Evolutionary conservation across 345 rosid genomes (phyloP).

Genomic region (Nephelium lappaceum): DNA sequence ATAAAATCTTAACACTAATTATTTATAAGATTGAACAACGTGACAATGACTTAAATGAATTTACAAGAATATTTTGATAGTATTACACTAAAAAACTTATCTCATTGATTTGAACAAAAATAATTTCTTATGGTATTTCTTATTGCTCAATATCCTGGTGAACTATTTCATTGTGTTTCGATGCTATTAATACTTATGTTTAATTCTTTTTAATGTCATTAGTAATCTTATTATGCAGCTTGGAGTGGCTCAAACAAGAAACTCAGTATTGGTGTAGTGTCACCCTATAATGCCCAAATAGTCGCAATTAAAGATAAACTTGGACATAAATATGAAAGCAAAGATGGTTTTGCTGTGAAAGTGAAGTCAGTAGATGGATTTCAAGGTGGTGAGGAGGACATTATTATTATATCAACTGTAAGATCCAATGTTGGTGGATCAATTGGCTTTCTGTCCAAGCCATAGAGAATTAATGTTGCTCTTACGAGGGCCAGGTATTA

Average conservation of each 20-base stretch:
- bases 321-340: background rate
- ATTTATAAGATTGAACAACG: too few relatives aligned
- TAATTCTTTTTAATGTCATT: background rate
- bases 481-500: constrained; percentile 9
- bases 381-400: background rate
- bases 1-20: too few relatives aligned
- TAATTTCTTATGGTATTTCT: too few relatives aligned
- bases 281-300: constrained; percentile 3
- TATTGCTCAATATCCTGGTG: too few relatives aligned
- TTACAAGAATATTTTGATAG: too few relatives aligned
- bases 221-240: background rate
- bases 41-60: too few relatives aligned
- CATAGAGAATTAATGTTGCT: constrained; percentile 1
- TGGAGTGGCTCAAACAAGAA: background rate
- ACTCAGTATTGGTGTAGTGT: constrained; percentile 8
- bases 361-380: constrained; percentile 7
- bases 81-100: too few relatives aligned
- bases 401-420: constrained; percentile 7
- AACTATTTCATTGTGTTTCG: too few relatives aligned
- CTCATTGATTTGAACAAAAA: too few relatives aligned
- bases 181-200: too few relatives aligned
- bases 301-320: background rate
- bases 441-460: background rate
- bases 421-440: background rate
- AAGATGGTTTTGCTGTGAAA: background rate